phyloP scores from a whole-genome alignment of 2,329 filamentous ascomycete genomes.

The Pseudocercospora pini-densiflorae region DNA sequence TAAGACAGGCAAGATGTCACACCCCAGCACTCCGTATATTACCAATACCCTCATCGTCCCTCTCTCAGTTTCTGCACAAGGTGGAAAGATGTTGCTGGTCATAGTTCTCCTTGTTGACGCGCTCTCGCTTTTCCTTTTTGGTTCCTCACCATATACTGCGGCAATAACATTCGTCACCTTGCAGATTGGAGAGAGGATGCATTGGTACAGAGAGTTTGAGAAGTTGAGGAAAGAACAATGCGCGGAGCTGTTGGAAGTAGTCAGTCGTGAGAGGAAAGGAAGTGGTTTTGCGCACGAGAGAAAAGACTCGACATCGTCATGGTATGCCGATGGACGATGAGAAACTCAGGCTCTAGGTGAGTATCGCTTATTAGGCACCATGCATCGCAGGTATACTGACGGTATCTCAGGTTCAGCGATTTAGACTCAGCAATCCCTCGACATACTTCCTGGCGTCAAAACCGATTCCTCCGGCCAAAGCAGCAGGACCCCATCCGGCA shows the following conservation, averaged over 20 bases:
- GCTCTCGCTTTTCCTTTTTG: not conserved
- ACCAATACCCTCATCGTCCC: too few species aligned
- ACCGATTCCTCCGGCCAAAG: constrained; percentile 73
- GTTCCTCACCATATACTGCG: not conserved
- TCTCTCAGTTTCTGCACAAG: too few species aligned
- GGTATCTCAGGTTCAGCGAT: constrained; percentile 42
- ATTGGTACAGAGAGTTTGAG: not conserved
- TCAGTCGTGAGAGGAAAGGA: not conserved
- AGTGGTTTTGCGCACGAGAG: not conserved
- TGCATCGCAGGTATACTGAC: not conserved
- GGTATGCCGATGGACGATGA: constrained; percentile 6
- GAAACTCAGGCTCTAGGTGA: not conserved
- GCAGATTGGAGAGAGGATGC: not conserved
- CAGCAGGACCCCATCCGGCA: constrained; percentile 45
- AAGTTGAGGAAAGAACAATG: not conserved
- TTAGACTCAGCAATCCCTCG: constrained; percentile 70
- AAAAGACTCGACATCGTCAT: not conserved
- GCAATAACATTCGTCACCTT: not conserved
- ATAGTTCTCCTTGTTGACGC: not conserved
- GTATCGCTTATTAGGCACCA: not conserved
- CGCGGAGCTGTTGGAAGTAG: not conserved
- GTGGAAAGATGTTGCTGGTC: not conserved
- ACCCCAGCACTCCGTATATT: not conserved
- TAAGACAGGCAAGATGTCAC: not conserved
- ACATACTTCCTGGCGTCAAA: constrained; percentile 77